These are phyloP conservation scores for Corynespora cassiicola DNA, from an alignment of 2,329 filamentous ascomycete species.

Conservation along the genomic window DNA sequence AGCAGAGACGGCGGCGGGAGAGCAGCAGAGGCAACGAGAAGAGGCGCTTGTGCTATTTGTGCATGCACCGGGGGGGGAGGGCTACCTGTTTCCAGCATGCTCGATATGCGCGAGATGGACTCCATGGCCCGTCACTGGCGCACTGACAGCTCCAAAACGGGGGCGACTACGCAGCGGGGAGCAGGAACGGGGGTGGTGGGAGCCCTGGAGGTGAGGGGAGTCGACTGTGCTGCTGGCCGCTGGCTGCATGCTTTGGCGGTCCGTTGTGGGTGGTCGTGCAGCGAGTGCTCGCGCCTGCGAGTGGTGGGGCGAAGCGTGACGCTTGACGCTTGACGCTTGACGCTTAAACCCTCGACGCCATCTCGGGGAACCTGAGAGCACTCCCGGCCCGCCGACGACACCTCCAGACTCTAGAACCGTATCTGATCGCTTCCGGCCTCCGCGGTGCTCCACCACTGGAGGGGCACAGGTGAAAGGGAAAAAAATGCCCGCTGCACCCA, in stretches of 20 bases:
- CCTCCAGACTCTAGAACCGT: too few relatives aligned
- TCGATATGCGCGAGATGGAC: slow-evolving; percentile 92
- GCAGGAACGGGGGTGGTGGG: slow-evolving; percentile 19
- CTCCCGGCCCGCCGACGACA: too few relatives aligned
- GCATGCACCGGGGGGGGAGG: slow-evolving; percentile 7
- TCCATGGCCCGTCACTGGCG: slow-evolving; percentile 69
- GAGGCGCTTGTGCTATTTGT: slow-evolving; percentile 3
- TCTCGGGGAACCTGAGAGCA: too few relatives aligned
- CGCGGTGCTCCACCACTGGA: slow-evolving; percentile 1
- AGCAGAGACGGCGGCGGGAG: slow-evolving; percentile 14
- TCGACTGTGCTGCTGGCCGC: slow-evolving; percentile 22
- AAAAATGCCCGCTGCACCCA: slow-evolving; percentile 31
- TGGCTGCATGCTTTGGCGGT: slow-evolving; percentile 14
- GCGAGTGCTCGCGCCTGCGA: too few relatives aligned
- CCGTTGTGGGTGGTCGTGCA: too few relatives aligned
- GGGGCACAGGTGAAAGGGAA: background rate
- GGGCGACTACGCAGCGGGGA: slow-evolving; percentile 32
- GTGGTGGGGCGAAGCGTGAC: too few relatives aligned
- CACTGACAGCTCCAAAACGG: slow-evolving; percentile 20
- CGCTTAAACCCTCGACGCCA: too few relatives aligned
- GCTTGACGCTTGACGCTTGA: too few relatives aligned
- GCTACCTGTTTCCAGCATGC: slow-evolving; percentile 91
- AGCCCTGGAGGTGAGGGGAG: slow-evolving; percentile 20
- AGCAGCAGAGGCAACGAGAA: slow-evolving; percentile 1
- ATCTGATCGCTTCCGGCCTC: too few relatives aligned